Conservation (phyloP, 345 rosid species). For the Salix arbutifolia region DNA sequence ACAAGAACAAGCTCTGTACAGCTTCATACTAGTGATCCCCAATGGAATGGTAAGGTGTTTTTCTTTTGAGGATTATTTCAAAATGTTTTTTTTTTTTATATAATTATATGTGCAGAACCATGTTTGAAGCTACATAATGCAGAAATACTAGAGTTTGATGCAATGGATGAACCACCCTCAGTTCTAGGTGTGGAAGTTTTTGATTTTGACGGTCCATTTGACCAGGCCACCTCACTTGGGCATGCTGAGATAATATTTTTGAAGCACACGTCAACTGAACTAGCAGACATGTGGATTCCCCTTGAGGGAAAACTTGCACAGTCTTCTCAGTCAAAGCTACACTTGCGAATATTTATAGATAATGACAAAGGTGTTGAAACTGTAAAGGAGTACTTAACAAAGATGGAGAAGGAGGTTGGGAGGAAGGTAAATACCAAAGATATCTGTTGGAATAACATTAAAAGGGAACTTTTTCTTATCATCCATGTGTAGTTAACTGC, state of each 20-base stretch:
- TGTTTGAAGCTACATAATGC: slow-evolving; percentile 28
- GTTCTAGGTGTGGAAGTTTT: slow-evolving; percentile 83
- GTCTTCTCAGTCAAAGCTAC: slow-evolving; percentile 77
- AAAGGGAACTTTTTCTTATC: neutral
- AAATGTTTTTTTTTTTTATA: neutral
- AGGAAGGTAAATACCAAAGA: slow-evolving; percentile 54
- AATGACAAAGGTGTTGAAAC: slow-evolving; percentile 74
- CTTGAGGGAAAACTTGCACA: slow-evolving; percentile 81
- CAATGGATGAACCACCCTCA: slow-evolving; percentile 92
- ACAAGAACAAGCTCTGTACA: slow-evolving; percentile 80
- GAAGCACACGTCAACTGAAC: slow-evolving; percentile 65
- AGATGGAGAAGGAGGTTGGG: slow-evolving; percentile 91
- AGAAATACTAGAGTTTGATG: slow-evolving; percentile 91
- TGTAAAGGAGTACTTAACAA: slow-evolving; percentile 65
- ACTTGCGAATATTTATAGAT: slow-evolving; percentile 69
- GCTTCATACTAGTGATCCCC: slow-evolving; percentile 72
- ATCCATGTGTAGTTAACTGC: neutral
- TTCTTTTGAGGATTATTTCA: neutral
- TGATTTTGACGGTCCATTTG: slow-evolving; percentile 91
- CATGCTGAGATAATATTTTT: slow-evolving; percentile 81
- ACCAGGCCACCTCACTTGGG: slow-evolving; percentile 80
- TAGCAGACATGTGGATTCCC: slow-evolving; percentile 70
- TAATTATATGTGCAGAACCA: neutral
- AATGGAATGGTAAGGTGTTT: slow-evolving; percentile 69
- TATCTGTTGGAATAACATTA: neutral